phyloP scores from a whole-genome alignment of 2,329 filamentous ascomycete species.

The Hypoxylon sp. region DNA sequence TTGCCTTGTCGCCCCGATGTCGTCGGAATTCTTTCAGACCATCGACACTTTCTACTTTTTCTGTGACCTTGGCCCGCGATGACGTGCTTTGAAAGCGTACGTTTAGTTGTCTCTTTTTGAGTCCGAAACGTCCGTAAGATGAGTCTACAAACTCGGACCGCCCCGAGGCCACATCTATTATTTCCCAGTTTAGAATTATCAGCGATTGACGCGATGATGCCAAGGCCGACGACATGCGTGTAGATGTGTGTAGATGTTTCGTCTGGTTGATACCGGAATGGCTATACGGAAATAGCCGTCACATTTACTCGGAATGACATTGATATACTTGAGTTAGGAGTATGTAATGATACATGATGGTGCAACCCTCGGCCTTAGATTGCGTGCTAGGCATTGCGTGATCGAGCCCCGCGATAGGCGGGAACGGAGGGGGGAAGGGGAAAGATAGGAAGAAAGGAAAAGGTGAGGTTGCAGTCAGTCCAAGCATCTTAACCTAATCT shows the following conservation, averaged over 20 bases:
- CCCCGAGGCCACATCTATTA: constrained; percentile 15
- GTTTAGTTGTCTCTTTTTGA: background rate
- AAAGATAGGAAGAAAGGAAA: constrained; percentile 38
- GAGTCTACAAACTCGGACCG: constrained; percentile 16
- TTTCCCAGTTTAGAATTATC: constrained; percentile 1
- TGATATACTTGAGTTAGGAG: constrained; percentile 12
- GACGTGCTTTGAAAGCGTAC: constrained; percentile 25
- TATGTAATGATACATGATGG: constrained; percentile 32
- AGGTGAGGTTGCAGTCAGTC: constrained; percentile 24
- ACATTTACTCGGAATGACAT: constrained; percentile 2
- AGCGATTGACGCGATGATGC: constrained; percentile 18
- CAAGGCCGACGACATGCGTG: constrained; percentile 37
- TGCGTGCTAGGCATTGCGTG: constrained; percentile 42
- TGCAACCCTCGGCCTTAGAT: constrained; percentile 38
- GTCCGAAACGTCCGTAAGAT: constrained; percentile 8
- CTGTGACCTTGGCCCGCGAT: constrained; percentile 34
- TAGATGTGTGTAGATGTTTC: constrained; percentile 20
- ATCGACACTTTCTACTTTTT: constrained; percentile 15
- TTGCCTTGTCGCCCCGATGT: constrained; percentile 31
- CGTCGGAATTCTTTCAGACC: constrained; percentile 18
- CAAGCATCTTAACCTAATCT: constrained; percentile 25
- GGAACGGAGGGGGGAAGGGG: constrained; percentile 26
- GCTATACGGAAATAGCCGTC: constrained; percentile 24
- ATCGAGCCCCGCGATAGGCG: constrained; percentile 39
- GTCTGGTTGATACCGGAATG: constrained; percentile 8